Evolutionary conservation across 768 basidiomycete species (phyloP).

Genomic region (Boletus eberwhitei): DNA sequence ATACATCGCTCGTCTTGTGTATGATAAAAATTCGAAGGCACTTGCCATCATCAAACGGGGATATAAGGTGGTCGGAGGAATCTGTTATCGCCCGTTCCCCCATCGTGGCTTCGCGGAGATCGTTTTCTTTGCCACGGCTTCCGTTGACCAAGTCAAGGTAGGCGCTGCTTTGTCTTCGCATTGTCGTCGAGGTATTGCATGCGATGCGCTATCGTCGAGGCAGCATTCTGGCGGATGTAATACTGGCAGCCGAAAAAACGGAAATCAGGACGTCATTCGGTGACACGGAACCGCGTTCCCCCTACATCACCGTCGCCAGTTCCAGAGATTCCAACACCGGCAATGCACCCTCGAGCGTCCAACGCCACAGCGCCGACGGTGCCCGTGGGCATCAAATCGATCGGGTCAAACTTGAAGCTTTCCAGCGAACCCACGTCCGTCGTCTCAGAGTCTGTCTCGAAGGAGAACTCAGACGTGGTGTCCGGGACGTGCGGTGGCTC

Average conservation of each 20-base stretch:
- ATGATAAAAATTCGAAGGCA: constrained; percentile 87
- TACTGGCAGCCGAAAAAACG: constrained; percentile 43
- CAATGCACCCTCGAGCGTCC: constrained; percentile 71
- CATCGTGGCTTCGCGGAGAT: constrained; percentile 96
- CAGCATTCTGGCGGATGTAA: constrained; percentile 70
- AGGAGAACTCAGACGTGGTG: neutral
- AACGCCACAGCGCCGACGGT: constrained; percentile 86
- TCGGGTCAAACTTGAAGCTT: constrained; percentile 19
- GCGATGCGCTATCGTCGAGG: constrained; percentile 61
- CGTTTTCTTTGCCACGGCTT: constrained; percentile 96
- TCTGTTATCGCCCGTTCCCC: constrained; percentile 94
- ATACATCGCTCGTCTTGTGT: constrained; percentile 94
- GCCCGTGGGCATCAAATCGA: constrained; percentile 67
- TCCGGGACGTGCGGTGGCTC: constrained; percentile 30
- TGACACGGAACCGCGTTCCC: constrained; percentile 3
- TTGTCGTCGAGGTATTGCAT: constrained; percentile 56
- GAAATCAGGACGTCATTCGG: constrained; percentile 2
- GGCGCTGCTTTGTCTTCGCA: constrained; percentile 9
- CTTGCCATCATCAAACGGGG: constrained; percentile 95
- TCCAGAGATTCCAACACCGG: constrained; percentile 75
- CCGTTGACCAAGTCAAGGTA: constrained; percentile 96
- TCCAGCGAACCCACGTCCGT: constrained; percentile 18
- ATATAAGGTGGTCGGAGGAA: constrained; percentile 94
- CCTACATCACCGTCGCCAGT: constrained; percentile 84
- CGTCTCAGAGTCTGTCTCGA: constrained; percentile 18